Conservation (phyloP, 805 yeast species). For the Cyberlindnera xylosilytica region DNA sequence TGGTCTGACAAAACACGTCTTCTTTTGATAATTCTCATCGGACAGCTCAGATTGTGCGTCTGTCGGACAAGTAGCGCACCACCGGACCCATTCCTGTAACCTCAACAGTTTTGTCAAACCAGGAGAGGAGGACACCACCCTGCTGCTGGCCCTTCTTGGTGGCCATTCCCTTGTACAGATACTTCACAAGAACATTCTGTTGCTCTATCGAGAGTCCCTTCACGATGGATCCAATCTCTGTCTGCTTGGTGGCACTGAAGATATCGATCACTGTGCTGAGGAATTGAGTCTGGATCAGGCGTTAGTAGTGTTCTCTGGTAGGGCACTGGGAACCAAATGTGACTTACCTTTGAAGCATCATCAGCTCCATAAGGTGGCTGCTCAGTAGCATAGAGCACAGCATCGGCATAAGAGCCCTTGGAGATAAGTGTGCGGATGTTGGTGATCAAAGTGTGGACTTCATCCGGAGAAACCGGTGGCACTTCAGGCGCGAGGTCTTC, state of each 20-base stretch:
- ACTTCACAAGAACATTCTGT: constrained; percentile 76
- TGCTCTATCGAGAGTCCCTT: constrained; percentile 57
- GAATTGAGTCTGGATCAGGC: constrained; percentile 34
- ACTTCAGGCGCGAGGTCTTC: constrained; percentile 57
- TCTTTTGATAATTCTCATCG: no score
- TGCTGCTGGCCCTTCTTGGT: constrained; percentile 74
- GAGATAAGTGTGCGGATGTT: constrained; percentile 62
- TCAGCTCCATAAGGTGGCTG: constrained; percentile 84
- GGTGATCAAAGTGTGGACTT: constrained; percentile 50
- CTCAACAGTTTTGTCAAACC: constrained; percentile 91
- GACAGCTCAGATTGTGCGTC: constrained; percentile 73
- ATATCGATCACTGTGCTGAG: constrained; percentile 63
- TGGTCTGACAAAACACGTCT: neutral
- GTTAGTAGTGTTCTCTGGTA: no score
- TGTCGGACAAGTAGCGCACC: constrained; percentile 80
- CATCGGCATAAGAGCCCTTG: constrained; percentile 68
- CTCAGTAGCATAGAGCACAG: constrained; percentile 59
- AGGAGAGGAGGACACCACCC: constrained; percentile 80
- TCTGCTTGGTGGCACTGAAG: constrained; percentile 60
- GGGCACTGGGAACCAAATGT: no score
- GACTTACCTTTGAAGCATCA: constrained; percentile 44
- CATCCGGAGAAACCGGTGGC: constrained; percentile 44
- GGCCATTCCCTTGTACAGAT: constrained; percentile 82
- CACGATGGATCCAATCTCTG: constrained; percentile 64
- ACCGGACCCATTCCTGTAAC: constrained; percentile 86